phyloP scores from a whole-genome alignment of 2,329 filamentous ascomycete species.

The Diaporthe nobilis region DNA sequence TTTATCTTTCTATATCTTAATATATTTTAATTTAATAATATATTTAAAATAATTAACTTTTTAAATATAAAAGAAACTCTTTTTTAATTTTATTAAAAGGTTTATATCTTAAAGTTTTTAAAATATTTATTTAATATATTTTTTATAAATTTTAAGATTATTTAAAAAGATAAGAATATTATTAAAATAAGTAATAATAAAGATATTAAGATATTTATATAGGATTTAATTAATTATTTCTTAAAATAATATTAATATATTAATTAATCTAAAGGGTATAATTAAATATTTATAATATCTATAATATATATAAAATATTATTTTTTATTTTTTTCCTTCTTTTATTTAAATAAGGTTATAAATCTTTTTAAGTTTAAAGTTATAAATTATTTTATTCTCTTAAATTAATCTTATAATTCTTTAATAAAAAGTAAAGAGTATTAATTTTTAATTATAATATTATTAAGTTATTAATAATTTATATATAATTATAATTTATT shows the following conservation, averaged over 20 bases:
- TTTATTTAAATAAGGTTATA: not conserved
- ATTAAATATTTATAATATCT: not conserved
- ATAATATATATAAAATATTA: not conserved
- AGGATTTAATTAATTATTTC: not conserved
- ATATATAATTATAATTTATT: slow-evolving; percentile 11
- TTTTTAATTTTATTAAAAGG: not conserved
- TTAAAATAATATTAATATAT: not conserved
- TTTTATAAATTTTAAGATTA: too few species aligned
- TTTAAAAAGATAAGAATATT: not conserved
- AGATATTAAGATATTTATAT: not conserved
- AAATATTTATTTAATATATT: not conserved
- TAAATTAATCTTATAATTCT: slow-evolving; percentile 1
- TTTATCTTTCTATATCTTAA: not conserved
- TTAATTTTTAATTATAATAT: slow-evolving; percentile 19
- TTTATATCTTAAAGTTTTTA: not conserved
- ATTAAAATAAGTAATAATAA: not conserved
- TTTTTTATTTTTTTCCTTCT: not conserved
- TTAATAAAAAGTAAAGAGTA: not conserved
- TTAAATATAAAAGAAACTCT: not conserved
- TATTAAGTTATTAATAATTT: slow-evolving; percentile 15
- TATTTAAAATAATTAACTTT: not conserved
- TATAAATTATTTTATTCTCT: slow-evolving; percentile 19
- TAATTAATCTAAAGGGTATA: not conserved
- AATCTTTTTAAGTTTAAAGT: not conserved
- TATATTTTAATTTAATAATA: not conserved